A percentile compares a stretch with the other conserved stretches of the same genome.
Conservation (phyloP, 2,329 filamentous ascomycete species). For the Xylaria sp. region DNA sequence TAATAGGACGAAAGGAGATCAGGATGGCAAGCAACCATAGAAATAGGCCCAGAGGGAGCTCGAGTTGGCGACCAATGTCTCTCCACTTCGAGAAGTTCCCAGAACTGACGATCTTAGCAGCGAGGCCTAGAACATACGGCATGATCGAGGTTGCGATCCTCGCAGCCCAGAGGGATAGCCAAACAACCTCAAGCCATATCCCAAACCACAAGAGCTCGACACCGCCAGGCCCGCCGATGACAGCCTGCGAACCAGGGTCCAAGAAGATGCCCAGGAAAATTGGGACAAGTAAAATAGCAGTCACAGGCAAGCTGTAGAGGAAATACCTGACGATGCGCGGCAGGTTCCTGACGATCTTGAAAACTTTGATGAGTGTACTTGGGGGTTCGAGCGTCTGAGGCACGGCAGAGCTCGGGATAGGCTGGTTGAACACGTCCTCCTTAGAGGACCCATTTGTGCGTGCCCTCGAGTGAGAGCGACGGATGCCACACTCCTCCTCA, state of each 20-base stretch:
- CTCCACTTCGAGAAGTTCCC: conserved; percentile 93
- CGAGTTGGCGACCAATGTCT: conserved; percentile 83
- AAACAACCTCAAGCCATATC: conserved; percentile 93
- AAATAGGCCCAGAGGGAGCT: conserved; percentile 84
- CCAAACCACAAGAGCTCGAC: conserved; percentile 88
- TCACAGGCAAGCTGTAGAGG: conserved; percentile 71
- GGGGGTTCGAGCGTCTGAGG: conserved; percentile 60
- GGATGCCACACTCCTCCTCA: conserved; percentile 32
- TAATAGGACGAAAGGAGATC: conserved; percentile 83
- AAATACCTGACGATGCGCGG: conserved; percentile 73
- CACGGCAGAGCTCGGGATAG: conserved; percentile 23
- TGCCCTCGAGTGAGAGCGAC: conserved; percentile 32
- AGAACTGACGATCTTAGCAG: conserved; percentile 76
- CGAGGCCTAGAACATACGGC: conserved; percentile 51
- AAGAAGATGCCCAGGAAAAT: conserved; percentile 67
- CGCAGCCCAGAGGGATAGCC: conserved; percentile 86
- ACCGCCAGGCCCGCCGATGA: conserved; percentile 70
- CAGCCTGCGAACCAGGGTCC: conserved; percentile 50
- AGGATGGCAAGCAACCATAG: conserved; percentile 91
- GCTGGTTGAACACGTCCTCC: conserved; percentile 43
- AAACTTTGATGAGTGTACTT: conserved; percentile 65
- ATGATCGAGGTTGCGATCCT: conserved; percentile 59
- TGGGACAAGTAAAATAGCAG: conserved; percentile 69
- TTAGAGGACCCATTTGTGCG: conserved; percentile 32
- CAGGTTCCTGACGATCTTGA: conserved; percentile 59